Evolutionary conservation across 805 yeast species (phyloP).

Genomic region (Metschnikowia dekortorum): DNA sequence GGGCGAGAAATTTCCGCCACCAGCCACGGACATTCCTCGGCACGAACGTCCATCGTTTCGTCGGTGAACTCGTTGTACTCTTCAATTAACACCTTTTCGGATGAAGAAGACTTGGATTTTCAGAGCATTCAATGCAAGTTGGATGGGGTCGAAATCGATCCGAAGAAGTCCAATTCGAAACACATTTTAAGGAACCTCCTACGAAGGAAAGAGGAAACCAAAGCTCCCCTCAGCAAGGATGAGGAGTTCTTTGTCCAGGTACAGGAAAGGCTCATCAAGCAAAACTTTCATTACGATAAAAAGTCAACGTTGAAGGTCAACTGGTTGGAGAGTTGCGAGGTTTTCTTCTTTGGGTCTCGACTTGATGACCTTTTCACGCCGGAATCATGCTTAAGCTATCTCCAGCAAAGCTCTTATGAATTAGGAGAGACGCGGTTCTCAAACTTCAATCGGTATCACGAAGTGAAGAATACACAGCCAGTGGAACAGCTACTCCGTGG

Average conservation of each 20-base stretch:
- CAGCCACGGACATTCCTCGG: not conserved
- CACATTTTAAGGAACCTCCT: slow-evolving; percentile 7
- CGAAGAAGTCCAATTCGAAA: slow-evolving; percentile 1
- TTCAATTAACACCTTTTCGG: slow-evolving; percentile 1
- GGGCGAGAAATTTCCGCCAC: not conserved
- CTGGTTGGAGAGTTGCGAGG: slow-evolving; percentile 19
- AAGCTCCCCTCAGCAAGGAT: slow-evolving; percentile 6
- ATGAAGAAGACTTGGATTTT: slow-evolving; percentile 13
- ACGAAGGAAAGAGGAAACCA: slow-evolving; percentile 1
- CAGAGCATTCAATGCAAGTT: slow-evolving; percentile 11
- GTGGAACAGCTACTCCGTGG: slow-evolving; percentile 4
- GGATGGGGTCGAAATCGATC: slow-evolving; percentile 4
- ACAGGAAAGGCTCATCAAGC: slow-evolving; percentile 1
- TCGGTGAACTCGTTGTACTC: slow-evolving; percentile 8
- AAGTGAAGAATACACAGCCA: not conserved
- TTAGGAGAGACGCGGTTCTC: slow-evolving; percentile 19
- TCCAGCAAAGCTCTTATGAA: slow-evolving; percentile 16
- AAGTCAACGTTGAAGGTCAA: slow-evolving; percentile 9
- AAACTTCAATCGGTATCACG: slow-evolving; percentile 13
- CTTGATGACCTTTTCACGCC: slow-evolving; percentile 11
- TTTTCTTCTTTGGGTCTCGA: slow-evolving; percentile 19
- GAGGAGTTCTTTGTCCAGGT: slow-evolving; percentile 7
- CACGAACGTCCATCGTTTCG: not conserved
- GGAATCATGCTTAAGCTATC: slow-evolving; percentile 12
- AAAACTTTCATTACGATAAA: slow-evolving; percentile 8